Base-by-base conservation (phyloP, 2,329 filamentous ascomycete genomes). In the Diaporthe caulivora region DNA sequence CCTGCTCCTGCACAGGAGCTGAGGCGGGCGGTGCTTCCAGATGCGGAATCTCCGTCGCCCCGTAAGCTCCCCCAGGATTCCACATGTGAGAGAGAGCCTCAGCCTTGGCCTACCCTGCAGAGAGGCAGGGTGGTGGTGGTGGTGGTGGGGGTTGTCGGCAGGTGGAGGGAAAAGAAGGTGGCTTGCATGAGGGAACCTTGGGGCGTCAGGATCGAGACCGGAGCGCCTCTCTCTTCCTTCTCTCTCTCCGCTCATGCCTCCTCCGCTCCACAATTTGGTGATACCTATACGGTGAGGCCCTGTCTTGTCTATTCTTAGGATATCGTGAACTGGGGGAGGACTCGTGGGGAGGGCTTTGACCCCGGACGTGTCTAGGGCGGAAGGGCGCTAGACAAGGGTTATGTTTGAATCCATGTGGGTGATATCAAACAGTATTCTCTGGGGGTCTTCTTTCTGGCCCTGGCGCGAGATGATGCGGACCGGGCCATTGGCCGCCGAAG, bases 261-360 rank as follows among this genome's bases (percentile, higher is more conserved):
- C 18, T 34, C 54, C 37, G 11, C 37, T 13, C 44, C 31, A 37
- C 44, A 6, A 18, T 15, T 18, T 24, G 17, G 42, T 65, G 31
- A 67, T 67, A n/a, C 31, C 21, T 10, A 58, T 9, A 60, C 68
- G 68, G 54, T 53, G 42, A 60, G 42, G 34, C 31, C 44, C 34
- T 9, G 34, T 51, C 6, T 37, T 70, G 29, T n/a, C 68, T 71
- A 71, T 71, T 62, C 47, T 62, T 71, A 53, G 68, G 31, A 40
- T 60, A n/a, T 70, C 68, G 47, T 40, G 42, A 65, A 65, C 18
- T 49, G 24, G 4, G 40, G 42, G 42, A 13, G 40, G n/a, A 24
- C 31, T 37, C 31, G 31, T 51, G 55, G 47, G 29, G 44, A 44
- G 44, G 44, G 44, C 55, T 51, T 42, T 9, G 5, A 24, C 7